Evolutionary conservation across 768 basidiomycete genomes (phyloP), one percentile per base, ranked within the genome.

Genomic region (Lactifluus hygrophoroides): DNA sequence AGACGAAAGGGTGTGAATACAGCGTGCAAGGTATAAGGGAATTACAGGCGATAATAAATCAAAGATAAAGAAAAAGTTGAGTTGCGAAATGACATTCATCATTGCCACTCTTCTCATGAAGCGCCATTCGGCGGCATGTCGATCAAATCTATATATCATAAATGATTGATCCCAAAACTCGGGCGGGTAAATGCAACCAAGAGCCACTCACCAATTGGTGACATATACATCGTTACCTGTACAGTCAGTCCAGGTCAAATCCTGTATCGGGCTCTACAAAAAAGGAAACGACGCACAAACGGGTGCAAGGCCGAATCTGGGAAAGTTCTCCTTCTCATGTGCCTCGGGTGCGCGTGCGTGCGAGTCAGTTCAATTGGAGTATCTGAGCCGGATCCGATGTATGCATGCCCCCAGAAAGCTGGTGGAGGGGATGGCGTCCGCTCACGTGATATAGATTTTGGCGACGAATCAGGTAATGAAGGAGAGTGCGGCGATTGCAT

Each of bases 141-240:
- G 30, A 62, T 27, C 11, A 62, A 45, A 45, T 62, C 61, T 62
- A 35, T 25, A 17, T 1, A 45, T 13, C 10, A 3, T 42, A n/a
- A 27, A 35, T 16, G 17, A 50, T 54, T 28, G 37, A 19, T 14
- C 5, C 19, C 32, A 10, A 11, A 21, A 34, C 17, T 14, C n/a
- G 3, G 13, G 3, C 23, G 11, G 11, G 9, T 14, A 48, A n/a
- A 11, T 9, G 44, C 38, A n/a, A 14, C 38, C 3, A 9, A 5
- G 13, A 6, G 13, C 27, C 8, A 58, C 70, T 50, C 43, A 73
- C 71, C 72, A 47, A 75, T 75, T 10, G 74, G 74, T 13, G 73
- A 74, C 42, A 73, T 74, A 57, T 72, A 75, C 43, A 66, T 72
- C 57, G 66, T 70, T n/a, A 71, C 69, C 70, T 73, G 56, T 50